These are phyloP conservation scores for Wickerhamiella siamensis DNA, from an alignment of 805 yeast species.

Conservation along the genomic window DNA sequence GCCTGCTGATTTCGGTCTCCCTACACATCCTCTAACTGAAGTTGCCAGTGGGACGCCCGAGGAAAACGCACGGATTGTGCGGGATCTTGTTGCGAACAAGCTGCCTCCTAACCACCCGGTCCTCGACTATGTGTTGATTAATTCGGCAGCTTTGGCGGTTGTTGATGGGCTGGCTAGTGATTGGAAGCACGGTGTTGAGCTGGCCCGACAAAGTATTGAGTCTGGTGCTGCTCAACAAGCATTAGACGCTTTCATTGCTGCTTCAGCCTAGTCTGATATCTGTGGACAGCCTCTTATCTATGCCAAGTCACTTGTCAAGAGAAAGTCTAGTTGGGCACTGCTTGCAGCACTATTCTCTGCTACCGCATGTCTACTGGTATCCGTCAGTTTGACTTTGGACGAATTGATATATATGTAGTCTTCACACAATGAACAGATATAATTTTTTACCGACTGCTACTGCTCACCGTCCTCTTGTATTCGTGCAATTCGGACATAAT, in stretches of 20 bases:
- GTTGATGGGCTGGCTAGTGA: constrained; percentile 50
- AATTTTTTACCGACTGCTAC: too few relatives aligned
- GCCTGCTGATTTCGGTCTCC: constrained; percentile 72
- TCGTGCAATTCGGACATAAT: too few relatives aligned
- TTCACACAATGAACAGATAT: too few relatives aligned
- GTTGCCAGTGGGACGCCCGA: constrained; percentile 79
- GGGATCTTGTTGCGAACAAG: constrained; percentile 33
- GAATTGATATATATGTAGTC: too few relatives aligned
- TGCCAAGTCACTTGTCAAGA: too few relatives aligned
- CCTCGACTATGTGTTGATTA: constrained; percentile 79
- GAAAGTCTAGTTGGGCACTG: too few relatives aligned
- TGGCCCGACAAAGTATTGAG: constrained; percentile 54
- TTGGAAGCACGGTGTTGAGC: constrained; percentile 66
- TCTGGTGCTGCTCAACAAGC: constrained; percentile 55
- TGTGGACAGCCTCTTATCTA: too few relatives aligned
- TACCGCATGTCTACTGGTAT: too few relatives aligned
- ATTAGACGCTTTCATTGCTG: constrained; percentile 25
- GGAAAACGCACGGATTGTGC: constrained; percentile 60
- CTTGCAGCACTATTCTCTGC: too few relatives aligned
- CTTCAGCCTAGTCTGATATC: too few relatives aligned
- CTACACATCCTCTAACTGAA: constrained; percentile 48
- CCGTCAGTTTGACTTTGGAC: too few relatives aligned
- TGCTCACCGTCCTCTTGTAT: too few relatives aligned
- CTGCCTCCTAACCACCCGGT: constrained; percentile 38
- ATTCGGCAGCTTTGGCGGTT: constrained; percentile 76